Evolutionary conservation across 331 rosid genomes (phyloP).

Genomic region (Saraca asoca): DNA sequence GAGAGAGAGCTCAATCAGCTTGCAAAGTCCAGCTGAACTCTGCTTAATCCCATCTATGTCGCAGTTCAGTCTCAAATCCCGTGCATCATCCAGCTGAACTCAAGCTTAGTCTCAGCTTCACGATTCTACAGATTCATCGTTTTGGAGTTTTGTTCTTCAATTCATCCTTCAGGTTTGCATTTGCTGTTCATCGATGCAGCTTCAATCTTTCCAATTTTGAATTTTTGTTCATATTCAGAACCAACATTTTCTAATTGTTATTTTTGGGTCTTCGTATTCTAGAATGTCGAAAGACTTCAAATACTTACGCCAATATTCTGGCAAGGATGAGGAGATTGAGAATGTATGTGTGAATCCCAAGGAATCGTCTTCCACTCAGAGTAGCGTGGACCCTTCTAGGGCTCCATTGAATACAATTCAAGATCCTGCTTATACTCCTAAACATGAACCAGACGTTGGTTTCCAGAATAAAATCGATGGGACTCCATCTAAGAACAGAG

Average conservation of each 20-base stretch:
- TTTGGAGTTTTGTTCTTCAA: conserved; percentile 55
- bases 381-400: conserved; percentile 50
- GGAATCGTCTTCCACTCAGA: conserved; percentile 44
- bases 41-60: conserved; percentile 31
- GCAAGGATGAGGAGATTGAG: conserved; percentile 70
- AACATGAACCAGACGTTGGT: conserved; percentile 47
- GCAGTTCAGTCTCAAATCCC: conserved; percentile 37
- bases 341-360: conserved; percentile 55
- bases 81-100: conserved; percentile 3
- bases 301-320: conserved; percentile 58
- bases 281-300: conserved; percentile 90
- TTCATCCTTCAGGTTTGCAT: conserved; percentile 70
- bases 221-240: neutral
- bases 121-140: conserved; percentile 43
- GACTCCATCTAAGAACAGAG: conserved; percentile 70
- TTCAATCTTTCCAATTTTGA: neutral
- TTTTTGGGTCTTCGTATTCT: neutral
- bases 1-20: too few species aligned
- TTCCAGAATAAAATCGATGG: conserved; percentile 49
- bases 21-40: conserved; percentile 1
- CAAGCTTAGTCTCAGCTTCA: conserved; percentile 35
- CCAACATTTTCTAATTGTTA: neutral
- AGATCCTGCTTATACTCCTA: conserved; percentile 47
- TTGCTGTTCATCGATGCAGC: neutral
- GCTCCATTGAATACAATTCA: conserved; percentile 77